Evolutionary conservation across 306 rosid genomes (phyloP).

Genomic region (cucumber (Cucumis sativus)): Cucumber_9930_V3 NC_026659.2:27813001-27813500

Average conservation of each 20-base stretch:
- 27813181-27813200: constrained; percentile 3
- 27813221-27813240: constrained; percentile 22
- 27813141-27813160: constrained; percentile 13
- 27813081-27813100: constrained; percentile 13
- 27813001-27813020: constrained; percentile 22
- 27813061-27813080: background rate
- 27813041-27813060: background rate
- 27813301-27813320: constrained; percentile 14
- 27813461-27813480: background rate
- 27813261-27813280: constrained; percentile 21
- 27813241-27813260: constrained; percentile 19
- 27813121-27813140: constrained; percentile 1
- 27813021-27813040: background rate
- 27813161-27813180: constrained; percentile 8
- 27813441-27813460: constrained; percentile 19
- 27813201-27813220: constrained; percentile 18
- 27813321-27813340: constrained; percentile 2
- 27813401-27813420: constrained; percentile 4
- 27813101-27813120: constrained; percentile 14
- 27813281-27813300: constrained; percentile 4
- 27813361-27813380: constrained; percentile 20
- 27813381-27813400: background rate
- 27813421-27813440: constrained; percentile 19
- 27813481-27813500: constrained; percentile 17
- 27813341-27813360: constrained; percentile 6